Conservation (phyloP, 1,284 basidiomycete genomes). For the Microbotryum silenes-acaulis region DNA sequence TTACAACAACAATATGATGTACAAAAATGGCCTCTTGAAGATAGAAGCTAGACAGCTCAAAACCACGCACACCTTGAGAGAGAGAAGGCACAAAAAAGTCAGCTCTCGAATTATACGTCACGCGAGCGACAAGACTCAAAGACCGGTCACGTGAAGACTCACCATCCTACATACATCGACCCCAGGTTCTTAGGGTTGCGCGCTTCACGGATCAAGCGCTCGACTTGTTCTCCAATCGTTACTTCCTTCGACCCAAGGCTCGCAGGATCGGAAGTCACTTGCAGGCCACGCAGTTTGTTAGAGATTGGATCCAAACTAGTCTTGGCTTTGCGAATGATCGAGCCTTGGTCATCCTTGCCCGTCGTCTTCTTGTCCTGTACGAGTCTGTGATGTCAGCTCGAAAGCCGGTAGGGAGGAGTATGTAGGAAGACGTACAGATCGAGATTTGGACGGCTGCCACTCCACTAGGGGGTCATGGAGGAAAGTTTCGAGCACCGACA, state of each 20-base stretch:
- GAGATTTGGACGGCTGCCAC: conserved; percentile 64
- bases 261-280: conserved; percentile 46
- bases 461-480: conserved; percentile 96
- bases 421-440: background rate
- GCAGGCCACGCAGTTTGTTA: conserved; percentile 71
- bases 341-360: conserved; percentile 33
- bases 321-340: conserved; percentile 38
- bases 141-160: background rate
- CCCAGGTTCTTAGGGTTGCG: conserved; percentile 66
- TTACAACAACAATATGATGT: too few species aligned
- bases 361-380: conserved; percentile 15
- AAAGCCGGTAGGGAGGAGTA: background rate
- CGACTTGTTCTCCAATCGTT: conserved; percentile 76
- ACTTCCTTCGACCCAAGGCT: conserved; percentile 57
- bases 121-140: too few species aligned
- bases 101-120: background rate
- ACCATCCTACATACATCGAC: conserved; percentile 42
- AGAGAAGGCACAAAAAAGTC: background rate
- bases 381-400: too few species aligned
- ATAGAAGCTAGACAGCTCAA: background rate
- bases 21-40: too few species aligned
- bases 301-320: conserved; percentile 69
- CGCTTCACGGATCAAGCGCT: conserved; percentile 80
- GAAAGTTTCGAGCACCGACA: conserved; percentile 95
- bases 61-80: conserved; percentile 5